phyloP scores from a whole-genome alignment of 768 basidiomycete species.

The Pisolithus microcarpus region DNA sequence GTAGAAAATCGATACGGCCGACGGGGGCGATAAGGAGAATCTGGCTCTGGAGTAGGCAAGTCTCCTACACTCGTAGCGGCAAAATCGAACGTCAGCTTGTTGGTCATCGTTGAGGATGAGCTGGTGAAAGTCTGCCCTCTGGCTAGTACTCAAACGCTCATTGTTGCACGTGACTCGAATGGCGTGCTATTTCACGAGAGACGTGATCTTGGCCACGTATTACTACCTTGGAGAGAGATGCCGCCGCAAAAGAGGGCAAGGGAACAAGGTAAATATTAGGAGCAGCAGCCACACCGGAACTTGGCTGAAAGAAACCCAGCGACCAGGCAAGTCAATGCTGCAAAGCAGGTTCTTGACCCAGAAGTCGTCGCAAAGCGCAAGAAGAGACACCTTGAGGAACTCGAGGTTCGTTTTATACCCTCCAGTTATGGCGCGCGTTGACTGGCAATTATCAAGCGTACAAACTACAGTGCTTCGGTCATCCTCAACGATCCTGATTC shows the following conservation, averaged over 20 bases:
- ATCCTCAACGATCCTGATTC: constrained; percentile 27
- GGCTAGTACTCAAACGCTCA: not conserved
- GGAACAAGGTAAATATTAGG: constrained; percentile 37
- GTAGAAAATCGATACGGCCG: constrained; percentile 87
- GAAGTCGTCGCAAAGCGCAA: constrained; percentile 72
- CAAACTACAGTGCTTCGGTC: constrained; percentile 61
- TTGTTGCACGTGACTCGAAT: not conserved
- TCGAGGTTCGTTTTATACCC: constrained; percentile 48
- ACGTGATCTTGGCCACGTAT: not conserved
- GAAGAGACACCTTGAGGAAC: constrained; percentile 73
- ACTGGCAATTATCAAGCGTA: constrained; percentile 41
- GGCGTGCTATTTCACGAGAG: not conserved
- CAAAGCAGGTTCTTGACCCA: constrained; percentile 40
- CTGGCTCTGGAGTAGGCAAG: constrained; percentile 76
- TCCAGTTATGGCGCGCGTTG: constrained; percentile 2
- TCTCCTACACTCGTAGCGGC: constrained; percentile 32
- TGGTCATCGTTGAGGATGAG: constrained; percentile 6
- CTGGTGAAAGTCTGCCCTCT: too few relatives aligned
- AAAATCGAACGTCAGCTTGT: constrained; percentile 5
- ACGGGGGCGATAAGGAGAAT: constrained; percentile 59
- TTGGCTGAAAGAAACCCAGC: constrained; percentile 22
- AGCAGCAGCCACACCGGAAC: not conserved
- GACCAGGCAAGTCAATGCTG: constrained; percentile 41
- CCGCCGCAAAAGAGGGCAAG: constrained; percentile 40
- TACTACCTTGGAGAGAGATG: constrained; percentile 15